These are phyloP conservation scores for Tuber calosporum DNA, from an alignment of 495 filamentous ascomycete species.

Conservation along the genomic window DNA sequence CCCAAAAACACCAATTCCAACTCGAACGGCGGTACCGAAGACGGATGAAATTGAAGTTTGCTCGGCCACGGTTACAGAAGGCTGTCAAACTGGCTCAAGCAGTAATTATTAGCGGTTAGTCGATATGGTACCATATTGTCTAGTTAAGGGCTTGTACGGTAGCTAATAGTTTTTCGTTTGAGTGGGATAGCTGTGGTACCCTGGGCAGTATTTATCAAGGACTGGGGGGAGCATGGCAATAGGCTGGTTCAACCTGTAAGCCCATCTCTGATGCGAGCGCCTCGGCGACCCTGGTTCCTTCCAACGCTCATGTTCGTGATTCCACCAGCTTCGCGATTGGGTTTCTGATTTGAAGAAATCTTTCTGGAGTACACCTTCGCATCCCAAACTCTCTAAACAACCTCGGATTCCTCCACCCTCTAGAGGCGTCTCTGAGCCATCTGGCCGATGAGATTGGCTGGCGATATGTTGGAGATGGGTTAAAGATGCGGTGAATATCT, in stretches of 20 bases:
- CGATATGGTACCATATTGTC: conserved; percentile 8
- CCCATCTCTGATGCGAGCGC: conserved; percentile 4
- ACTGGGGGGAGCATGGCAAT: conserved; percentile 55
- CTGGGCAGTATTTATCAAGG: conserved; percentile 72
- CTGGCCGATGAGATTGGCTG: background rate
- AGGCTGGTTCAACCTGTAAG: conserved; percentile 58
- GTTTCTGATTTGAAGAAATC: conserved; percentile 15
- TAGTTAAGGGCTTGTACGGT: background rate
- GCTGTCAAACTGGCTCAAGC: conserved; percentile 63
- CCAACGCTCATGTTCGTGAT: background rate
- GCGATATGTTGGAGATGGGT: background rate
- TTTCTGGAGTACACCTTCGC: conserved; percentile 26
- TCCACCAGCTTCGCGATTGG: conserved; percentile 24
- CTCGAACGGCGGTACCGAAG: conserved; percentile 70
- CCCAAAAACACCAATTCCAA: conserved; percentile 73
- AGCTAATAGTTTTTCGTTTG: conserved; percentile 9
- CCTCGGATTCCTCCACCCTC: conserved; percentile 7
- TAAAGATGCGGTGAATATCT: background rate
- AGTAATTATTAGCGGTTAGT: conserved; percentile 57
- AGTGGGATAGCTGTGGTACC: conserved; percentile 53
- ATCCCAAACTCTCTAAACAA: conserved; percentile 2
- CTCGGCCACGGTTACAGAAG: conserved; percentile 68
- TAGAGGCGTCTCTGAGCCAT: background rate
- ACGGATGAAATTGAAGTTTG: conserved; percentile 62
- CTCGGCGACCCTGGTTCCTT: background rate